Conservation (phyloP, 2,329 filamentous ascomycete species). For the Arthroderma sp. region DNA sequence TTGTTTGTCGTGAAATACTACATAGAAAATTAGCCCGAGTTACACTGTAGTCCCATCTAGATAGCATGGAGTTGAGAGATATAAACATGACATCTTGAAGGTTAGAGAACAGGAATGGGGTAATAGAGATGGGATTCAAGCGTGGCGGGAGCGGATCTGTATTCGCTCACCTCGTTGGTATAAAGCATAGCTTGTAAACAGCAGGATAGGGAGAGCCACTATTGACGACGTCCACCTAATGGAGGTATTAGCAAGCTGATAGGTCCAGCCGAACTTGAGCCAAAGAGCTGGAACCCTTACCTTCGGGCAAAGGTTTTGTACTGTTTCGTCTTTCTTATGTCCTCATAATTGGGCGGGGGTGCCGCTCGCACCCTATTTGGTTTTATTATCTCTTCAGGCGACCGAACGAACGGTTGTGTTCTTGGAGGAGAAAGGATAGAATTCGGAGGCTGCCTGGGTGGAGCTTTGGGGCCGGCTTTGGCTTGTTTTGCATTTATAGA, state of each 20-base stretch:
- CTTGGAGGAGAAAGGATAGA: not conserved
- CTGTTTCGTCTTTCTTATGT: slow-evolving; percentile 29
- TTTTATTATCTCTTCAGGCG: not conserved
- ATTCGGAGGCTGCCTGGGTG: not conserved
- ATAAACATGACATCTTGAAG: not conserved
- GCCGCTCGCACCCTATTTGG: not conserved
- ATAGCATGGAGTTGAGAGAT: not conserved
- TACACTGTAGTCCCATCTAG: not conserved
- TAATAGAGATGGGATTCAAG: not conserved
- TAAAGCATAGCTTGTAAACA: slow-evolving; percentile 17
- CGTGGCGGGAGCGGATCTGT: not conserved
- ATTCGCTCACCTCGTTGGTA: slow-evolving; percentile 15
- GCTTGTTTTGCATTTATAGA: not conserved
- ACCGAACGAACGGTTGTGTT: not conserved
- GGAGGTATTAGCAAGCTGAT: not conserved
- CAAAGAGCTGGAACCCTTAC: slow-evolving; percentile 15
- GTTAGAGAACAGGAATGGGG: not conserved
- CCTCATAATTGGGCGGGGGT: slow-evolving; percentile 8
- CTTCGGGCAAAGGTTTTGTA: slow-evolving; percentile 27
- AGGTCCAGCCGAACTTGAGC: not conserved
- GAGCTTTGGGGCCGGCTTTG: not conserved
- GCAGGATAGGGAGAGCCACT: slow-evolving; percentile 16
- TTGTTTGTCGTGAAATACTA: slow-evolving; percentile 7
- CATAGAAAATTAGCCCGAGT: not conserved
- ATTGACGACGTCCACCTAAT: slow-evolving; percentile 17